Evolutionary conservation across 306 rosid genomes (phyloP).

Genomic region (Ormosia emarginata): DNA sequence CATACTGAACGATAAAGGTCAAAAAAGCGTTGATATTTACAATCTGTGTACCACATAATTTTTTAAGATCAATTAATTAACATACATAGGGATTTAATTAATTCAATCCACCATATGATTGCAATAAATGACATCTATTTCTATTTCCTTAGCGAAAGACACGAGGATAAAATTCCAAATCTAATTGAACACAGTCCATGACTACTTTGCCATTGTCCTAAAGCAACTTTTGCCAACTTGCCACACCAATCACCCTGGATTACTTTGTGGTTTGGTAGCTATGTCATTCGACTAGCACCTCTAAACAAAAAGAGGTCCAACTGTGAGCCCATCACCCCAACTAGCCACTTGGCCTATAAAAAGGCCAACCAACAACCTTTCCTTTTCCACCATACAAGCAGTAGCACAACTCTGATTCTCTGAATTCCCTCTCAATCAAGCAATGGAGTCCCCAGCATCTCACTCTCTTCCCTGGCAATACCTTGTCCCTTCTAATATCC

Average conservation of each 20-base stretch:
- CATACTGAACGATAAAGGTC: background rate
- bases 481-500: conserved; percentile 47
- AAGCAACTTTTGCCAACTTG: background rate
- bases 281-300: background rate
- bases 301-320: background rate
- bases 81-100: background rate
- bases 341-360: conserved; percentile 30
- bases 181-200: background rate
- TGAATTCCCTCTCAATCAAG: background rate
- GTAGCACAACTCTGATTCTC: background rate
- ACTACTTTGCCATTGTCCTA: background rate
- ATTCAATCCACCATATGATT: background rate
- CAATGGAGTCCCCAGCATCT: conserved; percentile 51
- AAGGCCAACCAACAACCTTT: background rate
- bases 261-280: background rate
- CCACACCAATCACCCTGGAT: background rate
- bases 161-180: background rate
- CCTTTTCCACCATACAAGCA: background rate
- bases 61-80: background rate
- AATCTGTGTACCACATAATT: background rate
- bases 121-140: too few relatives aligned
- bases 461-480: conserved; percentile 31
- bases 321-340: conserved; percentile 12
- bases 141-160: background rate
- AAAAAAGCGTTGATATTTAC: background rate